Base-by-base conservation (phyloP, 495 filamentous ascomycete species). In the Hypomontagnella monticulosa region DNA sequence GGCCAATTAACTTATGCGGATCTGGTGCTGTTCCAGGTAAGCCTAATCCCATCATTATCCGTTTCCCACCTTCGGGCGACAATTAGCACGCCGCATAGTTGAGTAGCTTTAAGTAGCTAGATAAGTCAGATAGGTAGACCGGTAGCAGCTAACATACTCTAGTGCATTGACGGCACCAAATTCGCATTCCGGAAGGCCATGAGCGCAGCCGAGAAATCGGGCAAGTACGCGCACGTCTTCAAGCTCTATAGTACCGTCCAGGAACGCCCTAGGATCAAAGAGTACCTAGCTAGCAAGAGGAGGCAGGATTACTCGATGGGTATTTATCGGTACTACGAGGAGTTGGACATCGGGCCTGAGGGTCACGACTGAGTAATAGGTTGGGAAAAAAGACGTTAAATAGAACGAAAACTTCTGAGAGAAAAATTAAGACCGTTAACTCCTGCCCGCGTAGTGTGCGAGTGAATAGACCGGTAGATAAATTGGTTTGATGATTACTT, bases 1-100 rank as follows among this genome's bases (percentile, higher is more conserved):
- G 79, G 77, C 0, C 70, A 75, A 60, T 62, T 91, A 58, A 88
- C 85, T 3, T 88, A 85, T 76, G 89, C 88, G 27, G 89, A 91
- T 76, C 75, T 87, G 50, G 86, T 88, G n/a, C 69, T 91, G 0
- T 91, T 84, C 71, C 88, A 90, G 69, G 84, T 87, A 49, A 33
- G 71, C n/a, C 14, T 1, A 10, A 7, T 34, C 15, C 11, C 16
- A 4, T 40, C n/a, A 10, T 59, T 51, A n/a, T 16, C 19, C 3
- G 37, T 15, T 33, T n/a, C 34, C 4, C 14, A 3, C 8, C 3
- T 49, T 50, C 4, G 30, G 8, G 12, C 15, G n/a, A n/a, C n/a
- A n/a, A n/a, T n/a, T n/a, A n/a, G n/a, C n/a, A n/a, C n/a, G n/a
- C n/a, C 16, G n/a, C 4, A 1, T 19, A 8, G 16, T 4, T 4